These are phyloP conservation scores for Erysimum cheiri DNA, from an alignment of 441 rosid genomes.

Conservation along the genomic window DNA sequence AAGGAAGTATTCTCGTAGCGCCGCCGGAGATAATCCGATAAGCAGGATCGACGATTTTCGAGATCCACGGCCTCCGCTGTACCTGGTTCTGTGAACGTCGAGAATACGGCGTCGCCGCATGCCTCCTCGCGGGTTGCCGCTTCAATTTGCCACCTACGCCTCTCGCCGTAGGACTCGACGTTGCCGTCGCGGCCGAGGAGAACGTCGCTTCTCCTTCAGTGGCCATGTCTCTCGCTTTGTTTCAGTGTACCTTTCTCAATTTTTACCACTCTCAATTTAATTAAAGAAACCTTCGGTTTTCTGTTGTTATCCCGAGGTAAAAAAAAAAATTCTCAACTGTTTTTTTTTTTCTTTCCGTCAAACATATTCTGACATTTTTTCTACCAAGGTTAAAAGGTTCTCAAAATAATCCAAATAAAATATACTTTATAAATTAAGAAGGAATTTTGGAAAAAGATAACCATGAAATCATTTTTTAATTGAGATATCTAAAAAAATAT, in stretches of 20 bases:
- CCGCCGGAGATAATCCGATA: conserved; percentile 63
- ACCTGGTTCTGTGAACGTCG: conserved; percentile 59
- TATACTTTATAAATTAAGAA: too few relatives aligned
- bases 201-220: conserved; percentile 46
- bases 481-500: too few relatives aligned
- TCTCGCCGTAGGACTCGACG: conserved; percentile 33
- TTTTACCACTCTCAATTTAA: conserved; percentile 2
- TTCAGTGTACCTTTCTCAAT: not conserved
- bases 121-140: conserved; percentile 55
- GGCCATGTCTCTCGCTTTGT: conserved; percentile 42
- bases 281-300: not conserved
- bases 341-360: not conserved
- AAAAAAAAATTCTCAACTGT: too few relatives aligned
- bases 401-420: too few relatives aligned
- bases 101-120: conserved; percentile 62
- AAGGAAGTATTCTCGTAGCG: conserved; percentile 65
- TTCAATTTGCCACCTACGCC: conserved; percentile 76
- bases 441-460: too few relatives aligned
- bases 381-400: too few relatives aligned
- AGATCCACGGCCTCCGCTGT: conserved; percentile 62
- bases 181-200: conserved; percentile 33
- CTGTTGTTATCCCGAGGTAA: conserved; percentile 1
- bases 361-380: too few relatives aligned
- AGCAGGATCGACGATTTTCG: conserved; percentile 85
- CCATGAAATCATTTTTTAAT: too few relatives aligned